These are phyloP conservation scores for Stemphylium lycopersici DNA, from an alignment of 2,329 filamentous ascomycete genomes.

Conservation along the genomic window DNA sequence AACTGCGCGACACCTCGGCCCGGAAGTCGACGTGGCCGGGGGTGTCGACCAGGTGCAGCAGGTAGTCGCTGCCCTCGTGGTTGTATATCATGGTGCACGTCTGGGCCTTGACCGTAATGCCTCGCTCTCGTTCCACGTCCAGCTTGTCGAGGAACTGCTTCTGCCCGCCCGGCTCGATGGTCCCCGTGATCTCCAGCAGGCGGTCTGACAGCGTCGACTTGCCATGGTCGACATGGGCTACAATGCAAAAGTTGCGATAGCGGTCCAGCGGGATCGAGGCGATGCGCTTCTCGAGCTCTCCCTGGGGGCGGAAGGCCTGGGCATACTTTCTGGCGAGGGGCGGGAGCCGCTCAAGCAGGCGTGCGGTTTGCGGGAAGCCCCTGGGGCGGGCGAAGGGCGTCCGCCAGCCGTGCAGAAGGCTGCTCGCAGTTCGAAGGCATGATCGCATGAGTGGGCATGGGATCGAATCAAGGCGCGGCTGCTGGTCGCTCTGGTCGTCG, in stretches of 20 bases:
- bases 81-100: conserved; percentile 98
- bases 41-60: conserved; percentile 94
- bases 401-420: conserved; percentile 48
- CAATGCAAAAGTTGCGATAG: conserved; percentile 96
- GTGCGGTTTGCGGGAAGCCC: conserved; percentile 15
- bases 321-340: conserved; percentile 41
- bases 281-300: conserved; percentile 69
- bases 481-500: conserved; percentile 7
- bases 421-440: conserved; percentile 55
- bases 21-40: conserved; percentile 98
- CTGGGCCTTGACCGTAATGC: conserved; percentile 98
- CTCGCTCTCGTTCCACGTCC: conserved; percentile 92
- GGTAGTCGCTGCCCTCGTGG: conserved; percentile 82
- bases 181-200: conserved; percentile 90
- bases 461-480: conserved; percentile 18
- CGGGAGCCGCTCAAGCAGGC: conserved; percentile 39
- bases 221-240: conserved; percentile 98
- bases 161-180: conserved; percentile 82
- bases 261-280: conserved; percentile 77
- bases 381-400: conserved; percentile 32
- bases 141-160: conserved; percentile 97
- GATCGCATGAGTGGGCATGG: conserved; percentile 55
- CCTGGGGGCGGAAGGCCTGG: conserved; percentile 47
- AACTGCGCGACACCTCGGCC: conserved; percentile 92
- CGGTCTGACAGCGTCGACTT: conserved; percentile 96